Base-by-base conservation (phyloP, 108 stramenopile genomes). In the Poteriospumella lacustris region DNA sequence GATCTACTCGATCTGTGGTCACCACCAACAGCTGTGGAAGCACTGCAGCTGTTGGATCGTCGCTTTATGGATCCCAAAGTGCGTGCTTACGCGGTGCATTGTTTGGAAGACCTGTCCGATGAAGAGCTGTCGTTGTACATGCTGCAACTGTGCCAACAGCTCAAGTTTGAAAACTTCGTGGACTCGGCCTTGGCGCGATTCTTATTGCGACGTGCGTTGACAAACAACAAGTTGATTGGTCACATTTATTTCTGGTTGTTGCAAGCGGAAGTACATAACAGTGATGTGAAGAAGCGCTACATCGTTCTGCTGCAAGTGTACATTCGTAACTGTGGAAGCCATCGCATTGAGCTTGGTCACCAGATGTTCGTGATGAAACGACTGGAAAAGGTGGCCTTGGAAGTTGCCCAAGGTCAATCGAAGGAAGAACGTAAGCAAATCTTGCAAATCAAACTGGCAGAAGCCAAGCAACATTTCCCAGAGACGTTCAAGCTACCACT, bases 141-240 rank as follows among this genome's bases (percentile, higher is more conserved):
- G 86, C 81, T 87, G 39, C 86, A 87, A 60, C 76, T 87, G 29
- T 47, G 68, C 1, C 86, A 87, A 43, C 79, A 80, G 44, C 68
- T 87, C 34, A 87, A 85, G 82, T 84, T 79, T 72, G 86, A 87
- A 73, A 77, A 42, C 15, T 80, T 43, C 68, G 52, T 64, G 41
- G 86, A 87, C 81, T 80, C 84, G 42, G 83, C 86, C 19, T 81
- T 87, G 0, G 38, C 76, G 9, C 78, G 86, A 60, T 84, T 81
- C 59, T 68, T 87, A 19, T 59, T 87, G 29, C 58, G 86, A 39
- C 58, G 86, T 2, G 78, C 86, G 12, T 59, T 87, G 43, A 76
- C 38, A 39, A 43, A 28, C 2, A 80, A 80, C 19, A 9, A 5
- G 29, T 28, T 82, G 9, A 69, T 82, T 56, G 86, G 86, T 34